phyloP scores from a whole-genome alignment of 2,329 filamentous ascomycete species.

The Botrytis paeoniae region DNA sequence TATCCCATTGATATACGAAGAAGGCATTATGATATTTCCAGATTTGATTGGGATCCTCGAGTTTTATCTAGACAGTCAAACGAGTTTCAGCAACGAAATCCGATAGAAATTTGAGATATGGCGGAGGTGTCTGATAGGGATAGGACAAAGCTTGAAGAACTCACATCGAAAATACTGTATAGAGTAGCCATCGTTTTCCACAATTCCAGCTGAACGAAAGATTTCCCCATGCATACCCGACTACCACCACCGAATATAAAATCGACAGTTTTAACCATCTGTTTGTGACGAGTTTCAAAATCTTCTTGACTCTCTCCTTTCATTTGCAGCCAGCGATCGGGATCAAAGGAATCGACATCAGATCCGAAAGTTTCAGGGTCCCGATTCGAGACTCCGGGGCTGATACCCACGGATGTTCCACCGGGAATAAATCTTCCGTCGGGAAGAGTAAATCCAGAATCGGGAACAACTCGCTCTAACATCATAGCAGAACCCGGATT shows the following conservation, averaged over 20 bases:
- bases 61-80: neutral
- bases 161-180: conserved; percentile 10
- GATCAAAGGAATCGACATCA: conserved; percentile 58
- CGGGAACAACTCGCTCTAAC: neutral
- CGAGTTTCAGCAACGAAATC: neutral
- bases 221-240: neutral
- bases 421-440: conserved; percentile 44
- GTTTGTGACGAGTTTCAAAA: neutral
- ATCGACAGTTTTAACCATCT: neutral
- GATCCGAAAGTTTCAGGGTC: conserved; percentile 55
- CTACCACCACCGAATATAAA: conserved; percentile 3
- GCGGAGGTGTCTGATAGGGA: neutral
- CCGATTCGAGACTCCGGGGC: conserved; percentile 48
- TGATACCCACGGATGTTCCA: conserved; percentile 49
- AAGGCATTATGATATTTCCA: neutral
- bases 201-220: neutral
- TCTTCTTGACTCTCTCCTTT: neutral
- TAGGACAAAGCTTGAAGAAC: neutral
- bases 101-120: neutral
- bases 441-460: conserved; percentile 16
- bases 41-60: neutral
- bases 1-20: conserved; percentile 8
- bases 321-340: conserved; percentile 48
- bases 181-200: conserved; percentile 4
- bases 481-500: neutral